Evolutionary conservation across 805 yeast species (phyloP).

Genomic region (Priceomyces fermenticarens): DNA sequence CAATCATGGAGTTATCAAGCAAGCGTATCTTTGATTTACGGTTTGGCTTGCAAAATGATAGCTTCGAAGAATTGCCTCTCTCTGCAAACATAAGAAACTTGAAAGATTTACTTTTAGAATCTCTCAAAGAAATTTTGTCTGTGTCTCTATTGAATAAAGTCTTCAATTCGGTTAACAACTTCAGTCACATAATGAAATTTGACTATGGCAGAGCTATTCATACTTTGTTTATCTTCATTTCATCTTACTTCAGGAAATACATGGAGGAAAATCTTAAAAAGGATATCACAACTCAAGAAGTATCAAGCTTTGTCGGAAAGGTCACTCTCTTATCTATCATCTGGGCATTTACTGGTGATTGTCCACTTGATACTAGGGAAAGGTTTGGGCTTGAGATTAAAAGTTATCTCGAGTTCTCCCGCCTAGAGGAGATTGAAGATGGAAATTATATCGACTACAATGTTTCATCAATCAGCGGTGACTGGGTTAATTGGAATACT

Average conservation of each 20-base stretch:
- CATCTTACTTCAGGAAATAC: constrained; percentile 27
- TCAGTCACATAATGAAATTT: constrained; percentile 54
- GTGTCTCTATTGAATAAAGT: background rate
- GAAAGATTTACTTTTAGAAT: constrained; percentile 9
- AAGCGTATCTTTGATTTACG: constrained; percentile 17
- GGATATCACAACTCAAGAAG: constrained; percentile 18
- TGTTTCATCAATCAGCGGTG: constrained; percentile 42
- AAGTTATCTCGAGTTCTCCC: constrained; percentile 13
- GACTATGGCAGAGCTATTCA: constrained; percentile 31
- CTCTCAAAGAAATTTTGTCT: background rate
- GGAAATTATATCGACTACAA: constrained; percentile 30
- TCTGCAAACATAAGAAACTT: constrained; percentile 3
- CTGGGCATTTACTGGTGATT: constrained; percentile 71
- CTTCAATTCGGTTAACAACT: constrained; percentile 19
- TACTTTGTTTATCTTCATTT: constrained; percentile 40
- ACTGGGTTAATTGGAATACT: constrained; percentile 43
- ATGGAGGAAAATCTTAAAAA: constrained; percentile 7
- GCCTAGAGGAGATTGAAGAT: constrained; percentile 3
- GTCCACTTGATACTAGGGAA: constrained; percentile 34
- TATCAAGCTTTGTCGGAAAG: constrained; percentile 26
- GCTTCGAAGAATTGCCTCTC: constrained; percentile 7
- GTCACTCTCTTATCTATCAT: constrained; percentile 37
- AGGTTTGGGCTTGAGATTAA: constrained; percentile 30
- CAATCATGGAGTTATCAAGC: constrained; percentile 12
- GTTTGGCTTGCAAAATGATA: constrained; percentile 4